phyloP scores from a whole-genome alignment of 768 basidiomycete genomes.

The Leccinum barrowsii region DNA sequence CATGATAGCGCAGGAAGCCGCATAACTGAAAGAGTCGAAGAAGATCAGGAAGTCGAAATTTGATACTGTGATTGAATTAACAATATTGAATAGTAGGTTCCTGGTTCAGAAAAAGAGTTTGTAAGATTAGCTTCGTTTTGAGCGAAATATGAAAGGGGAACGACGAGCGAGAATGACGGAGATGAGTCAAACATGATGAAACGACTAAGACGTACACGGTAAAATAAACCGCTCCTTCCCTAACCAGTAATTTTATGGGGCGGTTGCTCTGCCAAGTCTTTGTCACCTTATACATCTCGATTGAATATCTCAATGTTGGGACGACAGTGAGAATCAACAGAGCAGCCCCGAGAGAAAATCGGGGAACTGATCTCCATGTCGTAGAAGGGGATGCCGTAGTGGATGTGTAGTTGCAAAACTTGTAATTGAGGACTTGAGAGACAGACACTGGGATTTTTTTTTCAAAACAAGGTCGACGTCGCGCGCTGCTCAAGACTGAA shows the following conservation, averaged over 20 bases:
- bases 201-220: background rate
- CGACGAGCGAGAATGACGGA: background rate
- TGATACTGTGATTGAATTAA: background rate
- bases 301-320: background rate
- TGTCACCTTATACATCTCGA: background rate
- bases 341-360: background rate
- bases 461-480: background rate
- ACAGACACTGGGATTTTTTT: background rate
- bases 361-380: background rate
- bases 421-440: background rate
- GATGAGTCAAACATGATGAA: background rate
- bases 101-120: background rate
- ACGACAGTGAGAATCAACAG: background rate
- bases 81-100: background rate
- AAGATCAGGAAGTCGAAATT: background rate
- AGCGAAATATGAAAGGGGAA: background rate
- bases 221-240: background rate
- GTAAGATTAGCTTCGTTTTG: background rate
- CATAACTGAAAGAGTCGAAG: background rate
- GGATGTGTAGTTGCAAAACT: background rate
- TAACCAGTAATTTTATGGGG: background rate
- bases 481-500: background rate
- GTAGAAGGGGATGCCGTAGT: background rate
- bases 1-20: background rate
- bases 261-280: background rate